Evolutionary conservation across 2,329 filamentous ascomycete genomes (phyloP).

Genomic region (Coniochaeta sp.): DNA sequence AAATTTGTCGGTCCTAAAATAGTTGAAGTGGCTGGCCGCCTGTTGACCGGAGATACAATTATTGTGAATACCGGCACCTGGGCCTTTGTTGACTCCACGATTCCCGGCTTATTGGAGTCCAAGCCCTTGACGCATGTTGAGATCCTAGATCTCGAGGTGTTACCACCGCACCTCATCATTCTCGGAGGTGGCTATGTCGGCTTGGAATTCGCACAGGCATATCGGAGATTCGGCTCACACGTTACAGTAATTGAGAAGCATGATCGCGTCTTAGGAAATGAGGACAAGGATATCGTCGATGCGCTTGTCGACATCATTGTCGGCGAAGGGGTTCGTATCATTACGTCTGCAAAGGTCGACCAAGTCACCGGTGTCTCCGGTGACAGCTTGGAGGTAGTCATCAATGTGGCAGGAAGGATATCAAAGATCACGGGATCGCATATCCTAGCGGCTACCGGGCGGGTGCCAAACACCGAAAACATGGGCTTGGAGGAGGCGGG

Average conservation of each 20-base stretch:
- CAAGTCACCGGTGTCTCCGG: not conserved
- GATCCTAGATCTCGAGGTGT: conserved; percentile 34
- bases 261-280: conserved; percentile 32
- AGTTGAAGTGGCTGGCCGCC: conserved; percentile 24
- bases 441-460: conserved; percentile 40
- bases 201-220: conserved; percentile 45
- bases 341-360: conserved; percentile 19
- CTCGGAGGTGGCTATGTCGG: conserved; percentile 47
- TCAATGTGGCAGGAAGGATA: not conserved
- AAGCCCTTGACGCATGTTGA: conserved; percentile 20
- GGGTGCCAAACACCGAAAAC: conserved; percentile 39
- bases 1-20: conserved; percentile 32
- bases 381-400: not conserved
- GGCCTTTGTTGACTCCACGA: conserved; percentile 23
- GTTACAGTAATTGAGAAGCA: conserved; percentile 40
- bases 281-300: conserved; percentile 40
- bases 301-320: conserved; percentile 31
- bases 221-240: conserved; percentile 37
- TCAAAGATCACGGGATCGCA: conserved; percentile 31
- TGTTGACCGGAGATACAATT: conserved; percentile 29
- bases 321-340: conserved; percentile 36
- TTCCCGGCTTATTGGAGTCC: conserved; percentile 35
- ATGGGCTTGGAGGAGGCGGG: conserved; percentile 32
- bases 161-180: conserved; percentile 40
- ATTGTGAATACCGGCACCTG: conserved; percentile 39